Evolutionary conservation across 805 yeast species (phyloP), one percentile per base, ranked within the genome.

Genomic region (Starmerella floricola): DNA sequence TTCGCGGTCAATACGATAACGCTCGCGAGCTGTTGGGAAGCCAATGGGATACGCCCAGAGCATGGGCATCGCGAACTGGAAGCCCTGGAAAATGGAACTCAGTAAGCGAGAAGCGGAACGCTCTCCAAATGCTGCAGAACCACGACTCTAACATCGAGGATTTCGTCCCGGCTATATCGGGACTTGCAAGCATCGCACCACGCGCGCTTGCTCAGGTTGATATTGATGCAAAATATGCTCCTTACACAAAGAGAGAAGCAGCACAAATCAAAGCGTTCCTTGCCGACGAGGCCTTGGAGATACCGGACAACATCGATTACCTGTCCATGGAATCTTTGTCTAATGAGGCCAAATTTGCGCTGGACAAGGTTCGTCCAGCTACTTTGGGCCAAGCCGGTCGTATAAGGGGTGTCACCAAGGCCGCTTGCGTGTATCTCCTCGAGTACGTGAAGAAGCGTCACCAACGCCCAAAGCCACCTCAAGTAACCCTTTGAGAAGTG

Each of bases 361-460:
- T 91, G 41, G 82, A 84, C 53, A 68, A 70, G 10, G 76, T 84
- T 13, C 79, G 82, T 47, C 98, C 98, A 0, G 74, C 74, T 41
- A 91, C 96, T 0, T 74, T 91, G 34, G 97, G 97, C 0, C 97
- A 91, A 58, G 97, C 97, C 0, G 71, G 94, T 57, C 69, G 97
- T 52, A 80, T 88, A 11, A 94, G 91, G 55, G 97, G 98, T 1
- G 77, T 91, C 2, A 88, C 97, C 0, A 95, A 97, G 0, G 88
- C 95, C 0, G 91, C 95, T 0, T 66, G 84, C 15, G 80, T 85
- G 49, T 93, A 83, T 56, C 66, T 87, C 36, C 82, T 78, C 32
- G 55, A 60, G 31, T 49, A 56, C 45, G 56, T 62, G 10, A 36
- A 36, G 15, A 47, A 31, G 27, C 34, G 40, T 3, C 12, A 16